Conservation (phyloP, 345 rosid species). For the Laguncularia racemosa region DNA sequence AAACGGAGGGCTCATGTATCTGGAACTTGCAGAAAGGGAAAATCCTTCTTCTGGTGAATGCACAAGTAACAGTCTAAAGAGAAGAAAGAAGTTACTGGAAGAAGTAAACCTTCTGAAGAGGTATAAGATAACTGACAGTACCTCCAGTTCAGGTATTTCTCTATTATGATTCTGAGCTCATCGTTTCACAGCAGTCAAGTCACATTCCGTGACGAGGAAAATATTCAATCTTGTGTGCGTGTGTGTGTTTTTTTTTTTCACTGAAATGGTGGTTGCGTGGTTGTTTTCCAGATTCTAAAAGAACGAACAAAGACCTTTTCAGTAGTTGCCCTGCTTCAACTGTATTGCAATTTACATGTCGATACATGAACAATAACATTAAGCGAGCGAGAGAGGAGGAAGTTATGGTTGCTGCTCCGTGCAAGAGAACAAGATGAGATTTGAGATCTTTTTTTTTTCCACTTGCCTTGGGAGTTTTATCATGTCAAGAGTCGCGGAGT, state of each 20-base stretch:
- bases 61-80: slow-evolving; percentile 23
- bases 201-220: too few relatives aligned
- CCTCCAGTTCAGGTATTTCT: slow-evolving; percentile 15
- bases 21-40: slow-evolving; percentile 14
- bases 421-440: slow-evolving; percentile 40
- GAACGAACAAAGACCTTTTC: background rate
- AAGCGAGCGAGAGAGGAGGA: slow-evolving; percentile 53
- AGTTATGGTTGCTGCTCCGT: slow-evolving; percentile 27
- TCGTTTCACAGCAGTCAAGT: too few relatives aligned
- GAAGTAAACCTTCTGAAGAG: slow-evolving; percentile 37
- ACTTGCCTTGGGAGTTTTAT: too few relatives aligned
- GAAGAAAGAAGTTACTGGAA: slow-evolving; percentile 47
- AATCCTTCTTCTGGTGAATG: slow-evolving; percentile 1
- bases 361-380: slow-evolving; percentile 16
- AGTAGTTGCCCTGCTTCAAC: slow-evolving; percentile 10
- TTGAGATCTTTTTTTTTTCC: background rate
- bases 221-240: too few relatives aligned
- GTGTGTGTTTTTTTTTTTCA: too few relatives aligned
- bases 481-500: too few relatives aligned
- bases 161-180: too few relatives aligned
- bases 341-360: slow-evolving; percentile 20
- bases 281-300: background rate
- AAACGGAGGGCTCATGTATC: background rate
- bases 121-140: slow-evolving; percentile 32
- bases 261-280: background rate